A percentile compares a stretch with the other conserved stretches of the same genome.
Conservation (phyloP, 176 grass and related monocot species). For the Aechmea fasciata region DNA sequence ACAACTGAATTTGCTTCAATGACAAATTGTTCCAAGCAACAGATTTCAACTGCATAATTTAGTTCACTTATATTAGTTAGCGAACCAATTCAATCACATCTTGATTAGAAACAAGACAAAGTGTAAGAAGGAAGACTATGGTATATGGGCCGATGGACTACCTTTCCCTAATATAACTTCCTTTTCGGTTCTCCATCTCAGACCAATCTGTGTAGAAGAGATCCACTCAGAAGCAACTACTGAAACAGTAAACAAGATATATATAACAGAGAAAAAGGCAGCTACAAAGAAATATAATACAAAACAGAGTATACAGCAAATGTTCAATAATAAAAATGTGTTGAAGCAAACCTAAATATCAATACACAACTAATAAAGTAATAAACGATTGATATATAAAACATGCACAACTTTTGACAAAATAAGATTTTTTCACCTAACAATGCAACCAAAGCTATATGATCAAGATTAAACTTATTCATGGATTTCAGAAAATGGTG, state of each 20-base stretch:
- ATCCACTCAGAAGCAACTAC: constrained; percentile 16
- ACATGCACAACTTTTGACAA: no score
- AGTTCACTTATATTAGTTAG: no score
- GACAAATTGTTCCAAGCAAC: no score
- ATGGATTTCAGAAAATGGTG: no score
- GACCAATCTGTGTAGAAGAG: constrained; percentile 54
- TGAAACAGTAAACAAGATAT: not conserved
- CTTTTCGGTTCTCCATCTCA: constrained; percentile 94
- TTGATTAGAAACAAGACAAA: no score
- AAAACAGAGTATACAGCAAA: not conserved
- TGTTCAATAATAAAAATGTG: not conserved
- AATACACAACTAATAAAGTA: no score
- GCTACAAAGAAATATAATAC: not conserved
- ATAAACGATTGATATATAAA: no score
- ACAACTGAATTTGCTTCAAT: no score
- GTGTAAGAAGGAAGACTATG: not conserved
- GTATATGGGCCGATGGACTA: constrained; percentile 12
- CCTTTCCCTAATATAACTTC: constrained; percentile 92
- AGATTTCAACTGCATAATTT: no score
- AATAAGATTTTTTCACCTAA: no score
- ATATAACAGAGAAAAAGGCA: not conserved
- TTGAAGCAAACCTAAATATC: not conserved
- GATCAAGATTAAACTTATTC: no score
- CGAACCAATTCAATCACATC: not conserved
- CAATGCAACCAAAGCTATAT: no score